Evolutionary conservation across 495 filamentous ascomycete genomes (phyloP), one percentile per base, ranked within the genome.

Genomic region (Penicillium subrubescens): DNA sequence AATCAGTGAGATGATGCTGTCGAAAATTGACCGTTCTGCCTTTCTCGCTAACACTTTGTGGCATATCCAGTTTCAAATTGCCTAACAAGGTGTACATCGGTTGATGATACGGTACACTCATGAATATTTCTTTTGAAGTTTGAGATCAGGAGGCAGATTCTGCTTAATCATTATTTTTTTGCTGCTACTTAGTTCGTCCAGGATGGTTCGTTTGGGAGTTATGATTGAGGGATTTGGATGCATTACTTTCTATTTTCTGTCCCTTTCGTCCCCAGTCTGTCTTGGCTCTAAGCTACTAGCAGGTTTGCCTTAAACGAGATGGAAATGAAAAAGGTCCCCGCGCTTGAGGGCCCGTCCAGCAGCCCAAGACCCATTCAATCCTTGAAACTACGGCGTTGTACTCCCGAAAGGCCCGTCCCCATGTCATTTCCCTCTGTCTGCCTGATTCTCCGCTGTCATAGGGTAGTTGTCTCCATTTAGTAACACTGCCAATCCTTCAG

Each of bases 181-280:
- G 39, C 53, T 59, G 27, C 48, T 63, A 64, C 50, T 55, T 60
- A 23, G 15, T 70, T 67, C 46, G 50, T 23, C 44, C 56, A 14
- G 29, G 19, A 23, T 62, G 64, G 29, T 39, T 57, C 19, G 60
- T 35, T 54, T 66, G 35, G 68, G 68, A 65, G 66, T 73, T 64
- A 68, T 43, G 68, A 73, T 60, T 71, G 60, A 68, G 61, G 71
- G 63, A 73, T 57, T 62, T 25, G 35, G 54, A 52, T 66, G 46
- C 50, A 62, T 31, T 62, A 31, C 39, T 14, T 59, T 31, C 7
- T 56, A 21, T 10, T n/a, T 37, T 14, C 8, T 21, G 5, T 34
- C 37, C 19, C 51, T 23, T 14, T 15, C 25, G 3, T 14, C 33
- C 11, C 31, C 12, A 8, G 25, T 25, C 44, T 48, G 25, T 25